phyloP scores from a whole-genome alignment of 2,329 filamentous ascomycete species.

The Amylocarpus encephaloides region DNA sequence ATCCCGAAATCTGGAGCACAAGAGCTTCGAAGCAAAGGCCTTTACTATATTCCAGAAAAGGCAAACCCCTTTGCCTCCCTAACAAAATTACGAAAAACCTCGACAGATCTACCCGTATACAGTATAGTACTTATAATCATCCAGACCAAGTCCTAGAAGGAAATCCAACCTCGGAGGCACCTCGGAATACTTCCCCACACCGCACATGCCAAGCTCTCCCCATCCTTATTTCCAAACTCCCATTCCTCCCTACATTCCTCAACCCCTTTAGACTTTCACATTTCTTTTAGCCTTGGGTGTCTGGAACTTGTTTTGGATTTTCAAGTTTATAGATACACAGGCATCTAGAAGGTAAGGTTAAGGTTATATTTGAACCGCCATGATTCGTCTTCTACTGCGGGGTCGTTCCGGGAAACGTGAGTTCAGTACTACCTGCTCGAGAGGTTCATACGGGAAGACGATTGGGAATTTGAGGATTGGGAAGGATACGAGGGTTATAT shows the following conservation, averaged over 20 bases:
- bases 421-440: constrained; percentile 18
- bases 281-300: neutral
- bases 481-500: constrained; percentile 59
- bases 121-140: too few relatives aligned
- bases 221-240: neutral
- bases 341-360: too few relatives aligned
- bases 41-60: too few relatives aligned
- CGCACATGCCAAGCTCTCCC: neutral
- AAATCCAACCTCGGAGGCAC: neutral
- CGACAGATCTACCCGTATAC: too few relatives aligned
- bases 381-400: constrained; percentile 8
- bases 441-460: constrained; percentile 42
- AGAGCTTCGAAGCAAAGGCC: too few relatives aligned
- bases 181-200: neutral
- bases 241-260: neutral
- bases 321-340: too few relatives aligned
- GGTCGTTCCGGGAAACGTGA: constrained; percentile 8
- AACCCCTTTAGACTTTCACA: neutral
- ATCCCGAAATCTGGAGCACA: too few relatives aligned
- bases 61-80: too few relatives aligned
- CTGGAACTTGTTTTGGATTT: neutral
- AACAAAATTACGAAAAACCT: too few relatives aligned
- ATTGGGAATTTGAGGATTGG: constrained; percentile 62
- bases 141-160: neutral
- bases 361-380: neutral